phyloP scores from a whole-genome alignment of 192 early-diverging fungal species.

The Coemansia sp. region DNA sequence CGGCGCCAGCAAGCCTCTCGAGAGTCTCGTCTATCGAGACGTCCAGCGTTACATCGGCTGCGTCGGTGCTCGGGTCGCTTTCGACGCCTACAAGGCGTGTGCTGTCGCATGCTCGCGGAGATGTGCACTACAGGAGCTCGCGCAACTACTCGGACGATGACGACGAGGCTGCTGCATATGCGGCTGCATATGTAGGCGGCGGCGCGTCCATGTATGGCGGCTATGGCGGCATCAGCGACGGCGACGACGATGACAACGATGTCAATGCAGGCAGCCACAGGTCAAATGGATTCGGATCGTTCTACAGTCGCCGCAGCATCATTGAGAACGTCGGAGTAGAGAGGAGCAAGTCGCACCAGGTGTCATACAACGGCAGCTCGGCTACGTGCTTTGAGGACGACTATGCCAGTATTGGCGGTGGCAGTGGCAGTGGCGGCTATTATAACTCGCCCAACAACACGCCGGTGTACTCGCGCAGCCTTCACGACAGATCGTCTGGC shows the following conservation, averaged over 20 bases:
- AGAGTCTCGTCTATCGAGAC: not conserved
- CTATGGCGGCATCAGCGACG: conserved; percentile 35
- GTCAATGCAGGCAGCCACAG: conserved; percentile 5
- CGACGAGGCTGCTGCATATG: conserved; percentile 39
- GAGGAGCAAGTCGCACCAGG: not conserved
- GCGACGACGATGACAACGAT: conserved; percentile 15
- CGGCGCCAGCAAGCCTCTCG: not conserved
- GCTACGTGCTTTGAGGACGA: conserved; percentile 4
- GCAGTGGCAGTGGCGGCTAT: conserved; percentile 1
- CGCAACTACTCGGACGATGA: conserved; percentile 39
- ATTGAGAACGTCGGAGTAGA: not conserved
- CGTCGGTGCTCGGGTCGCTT: not conserved
- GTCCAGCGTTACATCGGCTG: not conserved
- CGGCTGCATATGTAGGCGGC: conserved; percentile 36
- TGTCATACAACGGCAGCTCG: not conserved
- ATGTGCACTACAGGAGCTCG: conserved; percentile 21
- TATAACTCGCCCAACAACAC: conserved; percentile 30
- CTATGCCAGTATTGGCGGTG: not conserved
- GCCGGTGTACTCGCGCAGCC: conserved; percentile 17
- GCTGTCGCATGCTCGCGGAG: conserved; percentile 6
- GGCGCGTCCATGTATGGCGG: conserved; percentile 26
- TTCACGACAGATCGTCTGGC: conserved; percentile 1
- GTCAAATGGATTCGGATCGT: conserved; percentile 1
- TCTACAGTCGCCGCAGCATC: not conserved
- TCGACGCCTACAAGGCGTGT: not conserved